These are phyloP conservation scores for Thraustochytrium striatum DNA, from an alignment of 352 stramenopile species.

Conservation along the genomic window DNA sequence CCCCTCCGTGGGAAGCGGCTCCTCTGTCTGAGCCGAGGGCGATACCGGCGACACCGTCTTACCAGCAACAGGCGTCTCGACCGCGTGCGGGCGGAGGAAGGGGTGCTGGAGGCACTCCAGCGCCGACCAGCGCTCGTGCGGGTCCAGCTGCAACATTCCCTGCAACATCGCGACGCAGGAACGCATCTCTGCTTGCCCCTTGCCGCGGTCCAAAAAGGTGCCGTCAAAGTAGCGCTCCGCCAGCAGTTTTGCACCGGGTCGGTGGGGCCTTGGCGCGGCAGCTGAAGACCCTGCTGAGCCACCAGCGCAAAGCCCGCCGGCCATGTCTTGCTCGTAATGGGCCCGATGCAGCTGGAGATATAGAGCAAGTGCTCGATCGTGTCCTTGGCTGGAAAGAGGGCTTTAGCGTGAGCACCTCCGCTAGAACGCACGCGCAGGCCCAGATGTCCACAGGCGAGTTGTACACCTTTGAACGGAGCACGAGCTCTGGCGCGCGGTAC, in stretches of 20 bases:
- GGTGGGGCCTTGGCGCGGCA: not conserved
- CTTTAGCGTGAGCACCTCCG: slow-evolving; percentile 85
- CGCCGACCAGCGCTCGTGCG: slow-evolving; percentile 81
- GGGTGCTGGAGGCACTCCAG: slow-evolving; percentile 84
- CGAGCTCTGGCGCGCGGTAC: slow-evolving; percentile 77
- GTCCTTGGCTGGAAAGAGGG: slow-evolving; percentile 86
- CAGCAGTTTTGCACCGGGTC: too few species aligned
- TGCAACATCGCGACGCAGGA: slow-evolving; percentile 66
- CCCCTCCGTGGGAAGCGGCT: not conserved
- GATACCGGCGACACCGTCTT: too few species aligned
- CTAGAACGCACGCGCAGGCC: slow-evolving; percentile 89
- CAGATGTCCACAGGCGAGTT: slow-evolving; percentile 87
- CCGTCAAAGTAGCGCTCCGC: too few species aligned
- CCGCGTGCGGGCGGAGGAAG: too few species aligned
- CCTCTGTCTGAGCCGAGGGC: too few species aligned
- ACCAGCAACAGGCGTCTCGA: too few species aligned
- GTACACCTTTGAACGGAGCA: slow-evolving; percentile 75
- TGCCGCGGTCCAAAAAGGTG: too few species aligned
- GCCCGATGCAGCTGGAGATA: slow-evolving; percentile 23
- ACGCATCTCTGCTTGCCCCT: too few species aligned
- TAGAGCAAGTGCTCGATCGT: slow-evolving; percentile 75
- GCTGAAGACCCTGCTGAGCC: slow-evolving; percentile 2
- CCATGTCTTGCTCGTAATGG: slow-evolving; percentile 33
- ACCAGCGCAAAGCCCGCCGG: not conserved
- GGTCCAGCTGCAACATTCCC: slow-evolving; percentile 86